phyloP scores from a whole-genome alignment of 305 asterid species.

The Fraxinus velutina region DNA sequence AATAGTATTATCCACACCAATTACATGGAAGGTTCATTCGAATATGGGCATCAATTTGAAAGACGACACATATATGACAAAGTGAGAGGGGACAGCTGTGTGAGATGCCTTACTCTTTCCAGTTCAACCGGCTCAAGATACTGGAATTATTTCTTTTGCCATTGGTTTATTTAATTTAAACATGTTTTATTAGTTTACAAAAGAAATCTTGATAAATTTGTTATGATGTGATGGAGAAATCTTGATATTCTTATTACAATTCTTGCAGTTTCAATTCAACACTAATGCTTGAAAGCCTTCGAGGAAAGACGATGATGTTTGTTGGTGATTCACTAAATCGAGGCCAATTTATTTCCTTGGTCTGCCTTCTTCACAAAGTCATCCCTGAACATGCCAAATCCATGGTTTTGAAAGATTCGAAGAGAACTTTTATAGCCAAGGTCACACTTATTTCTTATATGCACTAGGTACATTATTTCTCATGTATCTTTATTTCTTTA shows the following conservation, averaged over 20 bases:
- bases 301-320: slow-evolving; percentile 68
- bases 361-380: slow-evolving; percentile 59
- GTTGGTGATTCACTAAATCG: slow-evolving; percentile 77
- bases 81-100: background rate
- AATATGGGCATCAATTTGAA: background rate
- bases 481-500: background rate
- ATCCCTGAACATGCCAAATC: slow-evolving; percentile 58
- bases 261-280: slow-evolving; percentile 58
- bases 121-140: background rate
- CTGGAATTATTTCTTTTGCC: background rate
- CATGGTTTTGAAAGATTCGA: slow-evolving; percentile 34
- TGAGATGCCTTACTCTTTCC: background rate
- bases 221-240: background rate
- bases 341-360: slow-evolving; percentile 64
- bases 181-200: background rate
- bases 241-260: background rate
- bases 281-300: slow-evolving; percentile 55
- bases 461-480: background rate
- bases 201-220: background rate
- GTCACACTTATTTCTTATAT: slow-evolving; percentile 22
- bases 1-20: background rate
- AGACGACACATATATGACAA: background rate
- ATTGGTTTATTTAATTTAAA: background rate
- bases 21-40: background rate
- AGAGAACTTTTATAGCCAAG: slow-evolving; percentile 59